Base-by-base conservation (phyloP, 345 rosid genomes). In the Euphorbia tirucalli region DNA sequence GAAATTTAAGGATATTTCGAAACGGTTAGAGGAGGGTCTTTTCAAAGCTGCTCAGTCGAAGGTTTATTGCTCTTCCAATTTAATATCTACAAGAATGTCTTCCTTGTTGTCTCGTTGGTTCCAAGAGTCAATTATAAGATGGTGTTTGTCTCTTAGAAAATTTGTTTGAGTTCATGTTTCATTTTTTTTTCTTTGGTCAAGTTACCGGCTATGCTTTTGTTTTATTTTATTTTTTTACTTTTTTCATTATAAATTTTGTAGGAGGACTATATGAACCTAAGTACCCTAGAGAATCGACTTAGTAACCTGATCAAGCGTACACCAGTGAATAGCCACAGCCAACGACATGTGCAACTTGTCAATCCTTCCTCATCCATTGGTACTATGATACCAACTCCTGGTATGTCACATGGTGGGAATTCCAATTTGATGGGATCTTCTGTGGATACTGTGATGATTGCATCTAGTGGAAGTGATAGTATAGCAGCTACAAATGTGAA, bases 371-470 rank as follows among this genome's bases (percentile, higher is more conserved):
- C 95, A 31, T 65, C 90, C 16, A 69, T 86, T 80, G 88, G 88
- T 68, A 86, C 92, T 44, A 90, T 95, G 97, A 92, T 95, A 69
- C 97, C 97, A 30, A 95, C 96, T 21, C 97, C 97, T 72, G 99
- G 99, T 57, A 84, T 95, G 80, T 69, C 93, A 31, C 91, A 81
- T 19, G 57, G 83, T 60, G 86, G 73, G 77, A 92, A 81, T 84
- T 69, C 91, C 28, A 87, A 81, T 68, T 31, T 78, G 74, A 79
- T 82, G 79, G 87, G 73, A 49, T 71, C 97, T 65, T 85, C 97
- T 57, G 80, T 83, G 32, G 96, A 87, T 80, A 71, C 88, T 50
- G 75, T 88, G 63, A 69, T 84, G 82, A 84, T 70, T 73, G 66
- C 78, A 82, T 66, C 88, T 24, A 77, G 66, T 75, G 90, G 87